These are phyloP conservation scores for Choanephora cucurbitarum DNA, from an alignment of 371 early-diverging fungal genomes.

Conservation along the genomic window DNA sequence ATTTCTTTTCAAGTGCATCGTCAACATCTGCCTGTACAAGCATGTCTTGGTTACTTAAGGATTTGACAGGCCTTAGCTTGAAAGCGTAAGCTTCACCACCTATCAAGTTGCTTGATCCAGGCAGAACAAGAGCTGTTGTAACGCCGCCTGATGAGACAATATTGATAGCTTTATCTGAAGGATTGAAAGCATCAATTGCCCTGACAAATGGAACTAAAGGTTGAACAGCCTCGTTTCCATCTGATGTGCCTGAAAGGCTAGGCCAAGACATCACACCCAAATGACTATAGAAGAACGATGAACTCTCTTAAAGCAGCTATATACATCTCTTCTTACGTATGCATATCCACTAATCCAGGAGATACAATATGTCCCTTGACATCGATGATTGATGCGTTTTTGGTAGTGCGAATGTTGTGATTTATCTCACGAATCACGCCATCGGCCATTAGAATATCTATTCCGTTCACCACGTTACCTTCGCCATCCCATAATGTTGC, in stretches of 20 bases:
- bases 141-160: constrained; percentile 75
- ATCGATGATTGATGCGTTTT: constrained; percentile 50
- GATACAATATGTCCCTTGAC: constrained; percentile 69
- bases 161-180: constrained; percentile 62
- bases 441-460: constrained; percentile 54
- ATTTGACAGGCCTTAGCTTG: constrained; percentile 53
- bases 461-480: constrained; percentile 39
- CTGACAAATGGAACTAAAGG: constrained; percentile 63
- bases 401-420: constrained; percentile 23
- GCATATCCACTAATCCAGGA: constrained; percentile 80
- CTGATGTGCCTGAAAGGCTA: constrained; percentile 44
- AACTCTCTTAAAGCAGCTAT: neutral
- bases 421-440: constrained; percentile 55
- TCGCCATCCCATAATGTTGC: constrained; percentile 64
- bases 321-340: constrained; percentile 44
- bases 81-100: constrained; percentile 75
- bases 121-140: constrained; percentile 71
- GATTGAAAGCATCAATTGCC: constrained; percentile 60
- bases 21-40: constrained; percentile 41
- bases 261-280: constrained; percentile 71
- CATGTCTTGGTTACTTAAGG: constrained; percentile 61
- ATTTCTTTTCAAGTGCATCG: constrained; percentile 23
- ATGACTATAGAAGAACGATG: constrained; percentile 36
- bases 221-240: constrained; percentile 67
- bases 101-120: constrained; percentile 75